Evolutionary conservation across 768 basidiomycete species (phyloP), one percentile per base, ranked within the genome.

Genomic region (Rhizopogon vesiculosus): DNA sequence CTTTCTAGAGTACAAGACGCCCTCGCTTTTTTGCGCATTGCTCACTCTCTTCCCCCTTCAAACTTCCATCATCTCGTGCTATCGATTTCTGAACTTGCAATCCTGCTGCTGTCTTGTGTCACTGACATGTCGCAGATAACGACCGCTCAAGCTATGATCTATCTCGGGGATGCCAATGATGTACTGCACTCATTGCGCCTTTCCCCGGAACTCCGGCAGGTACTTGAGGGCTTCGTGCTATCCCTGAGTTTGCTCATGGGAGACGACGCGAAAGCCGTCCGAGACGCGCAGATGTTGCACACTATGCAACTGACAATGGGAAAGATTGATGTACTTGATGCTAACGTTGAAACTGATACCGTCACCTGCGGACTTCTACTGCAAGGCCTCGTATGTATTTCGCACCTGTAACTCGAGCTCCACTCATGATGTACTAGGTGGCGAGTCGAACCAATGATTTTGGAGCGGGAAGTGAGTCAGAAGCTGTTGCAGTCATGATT

Each of bases 281-380:
- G 81, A 55, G 87, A 90, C 69, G 82, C 85, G 15, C 86, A 89
- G 56, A 77, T 87, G 69, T 80, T 87, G 72, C 87, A 88, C 51
- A 80, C 72, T 19, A 68, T 84, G 40, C 86, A 85, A 55, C 65
- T 84, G 51, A 72, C 78, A 9, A 65, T 84, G 31, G 81, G 80
- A 18, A 88, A 84, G 64, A 77, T 74, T 13, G 83, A 85, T 55
- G 70, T 80, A 50, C 63, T 81, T 31, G 81, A 79, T 10, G 73
- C 84, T 19, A 81, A 75, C 60, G 83, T 85, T 1, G 82, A 85
- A 59, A 78, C 81, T 12, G 89, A 91, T 61, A 78, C 83, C 18
- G 72, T 86, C 45, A 83, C 84, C 1, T 81, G 86, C 42, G 77
- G 85, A 38, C 71, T 91, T 10, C 57, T 86, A 16, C 65, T 89